These are phyloP conservation scores for Aspergillus intermedius DNA, from an alignment of 2,329 filamentous ascomycete species.

Conservation along the genomic window DNA sequence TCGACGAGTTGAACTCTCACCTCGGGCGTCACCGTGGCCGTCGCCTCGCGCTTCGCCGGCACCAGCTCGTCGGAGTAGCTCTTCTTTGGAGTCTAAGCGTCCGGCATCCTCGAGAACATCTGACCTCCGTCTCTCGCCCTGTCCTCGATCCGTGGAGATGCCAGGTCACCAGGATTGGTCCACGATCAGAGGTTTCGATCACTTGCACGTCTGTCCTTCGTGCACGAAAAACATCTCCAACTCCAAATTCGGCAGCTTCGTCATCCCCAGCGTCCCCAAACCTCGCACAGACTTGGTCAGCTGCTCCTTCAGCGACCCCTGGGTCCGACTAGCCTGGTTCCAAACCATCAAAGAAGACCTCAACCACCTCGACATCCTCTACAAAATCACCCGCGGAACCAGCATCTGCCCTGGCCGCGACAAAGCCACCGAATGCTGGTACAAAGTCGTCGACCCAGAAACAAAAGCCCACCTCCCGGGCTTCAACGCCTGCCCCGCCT, in stretches of 20 bases:
- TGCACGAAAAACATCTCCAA: conserved; percentile 69
- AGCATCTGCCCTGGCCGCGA: conserved; percentile 54
- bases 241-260: conserved; percentile 61
- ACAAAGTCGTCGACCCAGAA: conserved; percentile 63
- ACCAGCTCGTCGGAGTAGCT: not conserved
- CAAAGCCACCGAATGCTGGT: conserved; percentile 61
- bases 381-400: conserved; percentile 58
- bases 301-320: conserved; percentile 76
- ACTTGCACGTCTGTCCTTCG: conserved; percentile 73
- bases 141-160: conserved; percentile 59
- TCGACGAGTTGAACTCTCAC: not conserved
- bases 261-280: conserved; percentile 56
- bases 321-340: conserved; percentile 79
- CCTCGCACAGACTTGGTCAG: conserved; percentile 53
- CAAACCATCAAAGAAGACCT: conserved; percentile 66
- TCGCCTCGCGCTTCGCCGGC: not conserved
- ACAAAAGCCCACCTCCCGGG: conserved; percentile 58
- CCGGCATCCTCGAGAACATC: conserved; percentile 10
- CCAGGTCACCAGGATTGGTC: conserved; percentile 71
- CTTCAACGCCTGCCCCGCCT: conserved; percentile 70
- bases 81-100: not conserved
- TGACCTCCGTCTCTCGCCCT: conserved; percentile 52
- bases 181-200: conserved; percentile 62
- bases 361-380: conserved; percentile 61
- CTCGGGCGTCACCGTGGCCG: no score